These are phyloP conservation scores for Sugiyamaella mastotermitis DNA, from an alignment of 805 yeast genomes.

Conservation along the genomic window DNA sequence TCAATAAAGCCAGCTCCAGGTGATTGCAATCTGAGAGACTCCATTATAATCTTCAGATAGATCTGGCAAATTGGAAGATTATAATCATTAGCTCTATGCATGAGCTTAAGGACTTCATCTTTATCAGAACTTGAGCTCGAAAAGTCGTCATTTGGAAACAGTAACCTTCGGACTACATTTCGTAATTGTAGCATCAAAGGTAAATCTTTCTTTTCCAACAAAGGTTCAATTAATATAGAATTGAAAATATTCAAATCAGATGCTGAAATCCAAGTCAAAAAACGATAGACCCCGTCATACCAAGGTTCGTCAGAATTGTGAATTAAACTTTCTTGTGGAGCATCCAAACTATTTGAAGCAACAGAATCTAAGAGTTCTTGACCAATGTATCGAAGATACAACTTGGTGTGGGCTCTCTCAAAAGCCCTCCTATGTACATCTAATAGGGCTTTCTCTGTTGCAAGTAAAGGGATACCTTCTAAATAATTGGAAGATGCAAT, in stretches of 20 bases:
- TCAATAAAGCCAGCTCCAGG: conserved; percentile 1
- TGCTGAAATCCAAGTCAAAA: conserved; percentile 10
- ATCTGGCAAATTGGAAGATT: conserved; percentile 19
- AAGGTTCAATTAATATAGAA: conserved; percentile 13
- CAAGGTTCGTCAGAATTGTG: no score
- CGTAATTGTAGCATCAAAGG: conserved; percentile 1
- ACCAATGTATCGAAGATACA: conserved; percentile 13
- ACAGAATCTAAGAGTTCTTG: conserved; percentile 11
- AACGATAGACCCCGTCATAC: conserved; percentile 7
- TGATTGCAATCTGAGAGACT: conserved; percentile 1
- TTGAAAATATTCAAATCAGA: conserved; percentile 9
- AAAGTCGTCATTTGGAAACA: background rate
- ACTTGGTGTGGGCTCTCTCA: conserved; percentile 10
- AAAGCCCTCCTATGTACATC: conserved; percentile 20
- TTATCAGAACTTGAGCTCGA: background rate
- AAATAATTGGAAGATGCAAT: conserved; percentile 15
- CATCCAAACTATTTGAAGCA: background rate
- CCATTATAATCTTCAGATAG: conserved; percentile 8
- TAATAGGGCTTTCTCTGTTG: conserved; percentile 17
- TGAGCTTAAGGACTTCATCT: conserved; percentile 8
- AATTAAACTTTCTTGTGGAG: no score
- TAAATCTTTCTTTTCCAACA: conserved; percentile 8
- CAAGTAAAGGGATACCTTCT: conserved; percentile 9
- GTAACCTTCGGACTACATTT: conserved; percentile 2
- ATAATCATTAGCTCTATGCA: conserved; percentile 10